These are phyloP conservation scores for Suhomyces atakaporum DNA, from an alignment of 1,139 yeast genomes.

Conservation along the genomic window DNA sequence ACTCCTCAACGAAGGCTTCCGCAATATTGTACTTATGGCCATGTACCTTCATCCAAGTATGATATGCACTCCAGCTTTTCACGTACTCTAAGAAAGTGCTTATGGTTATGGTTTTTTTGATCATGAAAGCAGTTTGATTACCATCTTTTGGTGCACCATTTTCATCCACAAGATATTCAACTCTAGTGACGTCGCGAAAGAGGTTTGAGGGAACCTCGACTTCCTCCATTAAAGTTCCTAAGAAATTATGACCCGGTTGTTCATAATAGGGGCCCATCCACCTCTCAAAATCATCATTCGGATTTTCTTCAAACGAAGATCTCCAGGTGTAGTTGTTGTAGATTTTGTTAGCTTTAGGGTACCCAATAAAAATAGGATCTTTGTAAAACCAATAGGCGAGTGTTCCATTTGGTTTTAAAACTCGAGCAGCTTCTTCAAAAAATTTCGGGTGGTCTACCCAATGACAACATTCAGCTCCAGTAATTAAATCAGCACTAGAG, in stretches of 20 bases:
- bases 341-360: conserved; percentile 25
- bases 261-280: conserved; percentile 49
- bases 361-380: conserved; percentile 40
- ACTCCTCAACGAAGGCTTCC: conserved; percentile 25
- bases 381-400: conserved; percentile 48
- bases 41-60: conserved; percentile 29
- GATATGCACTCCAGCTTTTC: conserved; percentile 42
- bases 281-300: conserved; percentile 38
- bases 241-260: conserved; percentile 44
- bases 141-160: conserved; percentile 15
- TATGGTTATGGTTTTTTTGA: conserved; percentile 24
- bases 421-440: conserved; percentile 30
- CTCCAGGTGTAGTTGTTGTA: conserved; percentile 28
- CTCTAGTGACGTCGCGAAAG: conserved; percentile 29
- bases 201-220: conserved; percentile 31
- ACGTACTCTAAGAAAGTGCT: conserved; percentile 32
- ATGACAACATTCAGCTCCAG: conserved; percentile 50
- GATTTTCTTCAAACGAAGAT: conserved; percentile 21
- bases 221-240: conserved; percentile 29
- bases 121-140: conserved; percentile 27
- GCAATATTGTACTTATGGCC: conserved; percentile 27
- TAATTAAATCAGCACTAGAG: conserved; percentile 34
- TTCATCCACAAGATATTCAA: conserved; percentile 27
- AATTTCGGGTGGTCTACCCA: conserved; percentile 44
- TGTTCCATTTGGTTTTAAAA: conserved; percentile 38